Conservation (phyloP, 768 basidiomycete genomes). For the Podaxis sp. region DNA sequence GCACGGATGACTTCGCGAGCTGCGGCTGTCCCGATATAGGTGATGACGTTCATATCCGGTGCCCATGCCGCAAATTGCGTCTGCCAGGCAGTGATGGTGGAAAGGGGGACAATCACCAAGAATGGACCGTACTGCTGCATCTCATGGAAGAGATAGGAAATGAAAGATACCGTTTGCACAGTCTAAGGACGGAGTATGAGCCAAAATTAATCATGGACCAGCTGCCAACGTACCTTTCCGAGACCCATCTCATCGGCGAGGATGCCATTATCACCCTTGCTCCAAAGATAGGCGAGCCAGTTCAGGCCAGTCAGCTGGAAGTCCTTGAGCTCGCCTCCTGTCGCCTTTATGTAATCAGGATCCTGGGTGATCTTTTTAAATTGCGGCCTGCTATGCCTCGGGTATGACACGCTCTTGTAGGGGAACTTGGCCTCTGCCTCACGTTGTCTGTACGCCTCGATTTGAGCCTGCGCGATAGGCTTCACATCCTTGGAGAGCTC, state of each 20-base stretch:
- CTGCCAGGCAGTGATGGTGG: conserved; percentile 98
- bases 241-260: conserved; percentile 99
- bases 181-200: conserved; percentile 49
- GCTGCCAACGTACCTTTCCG: conserved; percentile 65
- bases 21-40: conserved; percentile 87
- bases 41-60: conserved; percentile 94
- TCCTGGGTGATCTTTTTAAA: conserved; percentile 87
- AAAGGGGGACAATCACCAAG: conserved; percentile 95
- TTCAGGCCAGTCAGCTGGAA: conserved; percentile 98
- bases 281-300: conserved; percentile 98
- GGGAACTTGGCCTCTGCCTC: conserved; percentile 82
- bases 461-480: conserved; percentile 71
- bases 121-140: conserved; percentile 94
- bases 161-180: conserved; percentile 93
- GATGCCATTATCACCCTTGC: conserved; percentile 92
- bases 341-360: conserved; percentile 77
- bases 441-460: conserved; percentile 76
- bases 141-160: conserved; percentile 93
- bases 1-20: conserved; percentile 90
- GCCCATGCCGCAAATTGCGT: conserved; percentile 93
- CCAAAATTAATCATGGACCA: conserved; percentile 6
- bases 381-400: conserved; percentile 64
- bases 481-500: conserved; percentile 82
- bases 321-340: conserved; percentile 90
- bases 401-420: conserved; percentile 75